These are phyloP conservation scores for Heteromeles arbutifolia DNA, from an alignment of 306 rosid genomes.

Conservation along the genomic window DNA sequence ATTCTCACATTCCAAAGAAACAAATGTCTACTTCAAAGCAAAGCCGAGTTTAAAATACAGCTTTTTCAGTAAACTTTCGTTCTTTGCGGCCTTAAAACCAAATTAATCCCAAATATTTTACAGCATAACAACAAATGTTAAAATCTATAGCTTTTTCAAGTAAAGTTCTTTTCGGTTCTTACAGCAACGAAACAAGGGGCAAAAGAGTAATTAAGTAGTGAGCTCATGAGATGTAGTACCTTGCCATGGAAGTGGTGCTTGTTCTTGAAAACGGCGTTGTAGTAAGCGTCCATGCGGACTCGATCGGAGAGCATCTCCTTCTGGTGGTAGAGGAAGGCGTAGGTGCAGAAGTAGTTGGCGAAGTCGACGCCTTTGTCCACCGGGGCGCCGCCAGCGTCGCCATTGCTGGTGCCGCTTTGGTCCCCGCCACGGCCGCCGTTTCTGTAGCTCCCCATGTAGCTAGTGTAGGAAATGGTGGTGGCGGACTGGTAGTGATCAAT, in stretches of 20 bases:
- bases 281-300: constrained; percentile 97
- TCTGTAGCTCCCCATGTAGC: constrained; percentile 60
- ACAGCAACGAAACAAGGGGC: not conserved
- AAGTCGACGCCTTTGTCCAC: constrained; percentile 83
- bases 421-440: constrained; percentile 32
- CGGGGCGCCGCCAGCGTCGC: constrained; percentile 3
- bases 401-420: constrained; percentile 19
- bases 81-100: not conserved
- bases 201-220: not conserved
- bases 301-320: constrained; percentile 99
- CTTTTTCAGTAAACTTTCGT: not conserved
- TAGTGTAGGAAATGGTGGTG: not conserved
- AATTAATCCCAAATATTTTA: constrained; percentile 11
- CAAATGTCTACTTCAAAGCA: not conserved
- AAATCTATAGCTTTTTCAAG: not conserved
- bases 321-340: constrained; percentile 88
- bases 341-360: constrained; percentile 89
- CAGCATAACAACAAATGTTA: not conserved
- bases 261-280: constrained; percentile 70
- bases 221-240: constrained; percentile 28
- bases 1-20: not conserved
- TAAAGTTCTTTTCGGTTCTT: not conserved
- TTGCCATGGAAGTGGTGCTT: constrained; percentile 77
- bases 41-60: not conserved
- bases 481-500: not conserved